Base-by-base conservation (phyloP, 306 rosid species). In the Mimosa pudica region DNA sequence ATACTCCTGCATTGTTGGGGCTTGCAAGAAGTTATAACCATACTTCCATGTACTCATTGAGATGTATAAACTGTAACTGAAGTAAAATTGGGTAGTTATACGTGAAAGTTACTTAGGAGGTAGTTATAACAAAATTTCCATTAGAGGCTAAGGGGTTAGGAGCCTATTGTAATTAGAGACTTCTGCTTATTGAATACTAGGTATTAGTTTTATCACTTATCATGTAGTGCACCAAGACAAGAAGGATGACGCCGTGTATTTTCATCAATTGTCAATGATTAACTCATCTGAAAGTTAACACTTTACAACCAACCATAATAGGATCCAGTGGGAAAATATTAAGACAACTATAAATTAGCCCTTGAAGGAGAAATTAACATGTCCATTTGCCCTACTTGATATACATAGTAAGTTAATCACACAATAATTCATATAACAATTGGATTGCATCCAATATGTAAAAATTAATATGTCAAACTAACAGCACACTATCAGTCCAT, bases 381-480 rank as follows among this genome's bases (percentile, higher is more conserved):
- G 45, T 41, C 10, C 10, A 9, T n/a, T 42, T 10, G 30, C 45
- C 54, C 36, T 68, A 42, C 4, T 9, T 54, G 30, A 67, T 67
- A n/a, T 67, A 8, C 32, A 38, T 8, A 17, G 14, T 44, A 24
- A 24, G 30, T 24, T 24, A 24, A 24, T 24, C 4, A 36, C 32
- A 67, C 24, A 42, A 16, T 67, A 51, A 67, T 36, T 60, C 66
- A 6, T 9, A 16, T 24, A 61, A 61, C 8, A 10, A 61, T 4
- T 61, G 41, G 8, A 30, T 30, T 61, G 67, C 67, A 61, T 10
- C 72, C 76, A 35, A 76, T 54, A 57, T 58, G 61, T 17, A 8
- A 52, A 62, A 44, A 51, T 64, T 49, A 71, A 49, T 58, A 67
- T 51, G 38, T n/a, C 74, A 61, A 62, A 74, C 63, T 51, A 71